phyloP scores from a whole-genome alignment of 176 grass and related monocot species.

The Puya raimondii region DNA sequence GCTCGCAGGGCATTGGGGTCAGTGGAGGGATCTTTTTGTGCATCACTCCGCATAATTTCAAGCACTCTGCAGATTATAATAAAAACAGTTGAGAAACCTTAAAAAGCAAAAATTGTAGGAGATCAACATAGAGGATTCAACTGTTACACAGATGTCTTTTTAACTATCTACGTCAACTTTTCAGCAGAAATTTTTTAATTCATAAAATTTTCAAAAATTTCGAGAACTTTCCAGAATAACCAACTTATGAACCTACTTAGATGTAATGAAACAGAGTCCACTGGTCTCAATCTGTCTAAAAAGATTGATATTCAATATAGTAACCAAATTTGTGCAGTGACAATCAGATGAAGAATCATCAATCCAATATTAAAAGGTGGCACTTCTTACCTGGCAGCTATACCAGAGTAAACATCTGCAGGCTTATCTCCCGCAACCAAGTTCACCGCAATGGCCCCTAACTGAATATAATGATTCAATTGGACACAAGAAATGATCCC shows the following conservation, averaged over 20 bases:
- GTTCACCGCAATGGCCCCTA: constrained; percentile 89
- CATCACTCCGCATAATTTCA: constrained; percentile 80
- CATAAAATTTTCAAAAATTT: too few relatives aligned
- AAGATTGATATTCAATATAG: background rate
- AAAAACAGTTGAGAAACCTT: too few relatives aligned
- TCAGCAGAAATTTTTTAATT: too few relatives aligned
- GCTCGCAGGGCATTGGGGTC: constrained; percentile 54
- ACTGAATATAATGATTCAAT: constrained; percentile 33
- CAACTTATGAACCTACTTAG: too few relatives aligned
- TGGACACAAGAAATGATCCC: constrained; percentile 1
- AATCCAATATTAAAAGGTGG: constrained; percentile 22
- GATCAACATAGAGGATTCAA: too few relatives aligned
- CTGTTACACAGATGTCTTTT: too few relatives aligned
- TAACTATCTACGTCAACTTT: too few relatives aligned
- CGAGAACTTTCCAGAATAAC: too few relatives aligned
- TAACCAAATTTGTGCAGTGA: constrained; percentile 5
- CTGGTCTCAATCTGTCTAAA: background rate
- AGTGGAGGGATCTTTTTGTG: constrained; percentile 56
- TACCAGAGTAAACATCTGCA: constrained; percentile 94
- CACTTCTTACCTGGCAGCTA: constrained; percentile 67
- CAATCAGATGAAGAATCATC: background rate
- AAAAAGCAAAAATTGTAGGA: too few relatives aligned
- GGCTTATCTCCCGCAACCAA: constrained; percentile 88
- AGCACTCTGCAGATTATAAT: constrained; percentile 41
- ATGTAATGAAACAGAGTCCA: background rate